Evolutionary conservation across 2,329 filamentous ascomycete species (phyloP), one percentile per base, ranked within the genome.

Genomic region (Fusarium sp.): DNA sequence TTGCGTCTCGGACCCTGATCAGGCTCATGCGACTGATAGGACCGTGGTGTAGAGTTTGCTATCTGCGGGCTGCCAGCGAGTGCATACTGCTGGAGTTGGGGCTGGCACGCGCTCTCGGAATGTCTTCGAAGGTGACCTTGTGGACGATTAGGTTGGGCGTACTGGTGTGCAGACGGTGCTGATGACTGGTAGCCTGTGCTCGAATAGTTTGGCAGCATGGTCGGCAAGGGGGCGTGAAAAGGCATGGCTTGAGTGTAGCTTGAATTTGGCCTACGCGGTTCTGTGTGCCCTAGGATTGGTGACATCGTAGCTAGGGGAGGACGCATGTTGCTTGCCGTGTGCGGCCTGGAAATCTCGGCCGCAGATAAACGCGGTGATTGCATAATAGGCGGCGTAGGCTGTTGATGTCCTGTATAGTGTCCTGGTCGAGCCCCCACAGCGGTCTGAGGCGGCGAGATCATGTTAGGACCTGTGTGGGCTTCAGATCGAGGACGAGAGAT

Each of bases 51-150:
- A 9, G 61, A 61, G 11, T 71, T 42, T 15, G 26, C 17, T 10
- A 47, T 18, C n/a, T 52, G 50, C 3, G 36, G 38, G 20, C 28
- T 22, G 5, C 15, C 41, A 10, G 22, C 18, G 14, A 52, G 47
- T 13, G 55, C 44, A 45, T 71, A 67, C 18, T 52, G n/a, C 12
- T 54, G 68, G 14, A 38, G n/a, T 32, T 68, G 56, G 20, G 24
- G 17, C 17, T 26, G 57, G 6, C 14, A 22, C 15, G 28, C n/a
- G 8, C 38, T 56, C 8, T 28, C 28, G 9, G 61, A 47, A 20
- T 67, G 45, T 26, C 32, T 26, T 13, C 30, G 54, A 22, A 39
- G 5, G 18, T 60, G 47, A 22, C 20, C 20, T 15, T 22, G 30
- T 26, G 41, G 15, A 20, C 26, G 48, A 44, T 28, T 36, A 17